A percentile compares a stretch with the other conserved stretches of the same genome.
Conservation (phyloP, 495 filamentous ascomycete genomes). For the Aspergillus panamensis region DNA sequence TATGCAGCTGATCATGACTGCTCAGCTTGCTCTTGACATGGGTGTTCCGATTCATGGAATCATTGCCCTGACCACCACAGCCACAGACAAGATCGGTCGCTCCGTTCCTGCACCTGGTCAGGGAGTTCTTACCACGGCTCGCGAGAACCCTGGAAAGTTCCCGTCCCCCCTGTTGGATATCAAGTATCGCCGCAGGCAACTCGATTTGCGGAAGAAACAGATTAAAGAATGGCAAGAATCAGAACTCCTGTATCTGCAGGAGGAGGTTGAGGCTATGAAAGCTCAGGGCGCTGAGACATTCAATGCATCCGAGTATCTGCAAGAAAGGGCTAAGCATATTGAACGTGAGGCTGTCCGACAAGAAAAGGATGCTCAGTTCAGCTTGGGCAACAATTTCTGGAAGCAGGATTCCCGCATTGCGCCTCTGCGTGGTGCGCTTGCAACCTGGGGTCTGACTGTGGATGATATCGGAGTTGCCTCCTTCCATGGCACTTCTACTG, state of each 20-base stretch:
- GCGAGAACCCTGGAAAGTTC: slow-evolving; percentile 86
- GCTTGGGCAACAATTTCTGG: slow-evolving; percentile 97
- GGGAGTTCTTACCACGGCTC: slow-evolving; percentile 95
- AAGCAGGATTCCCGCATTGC: slow-evolving; percentile 90
- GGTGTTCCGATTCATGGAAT: slow-evolving; percentile 97
- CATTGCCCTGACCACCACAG: slow-evolving; percentile 91
- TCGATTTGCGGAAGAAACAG: slow-evolving; percentile 85
- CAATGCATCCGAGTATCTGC: slow-evolving; percentile 77
- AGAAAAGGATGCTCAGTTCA: slow-evolving; percentile 85
- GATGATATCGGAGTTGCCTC: slow-evolving; percentile 93
- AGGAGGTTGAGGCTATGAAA: slow-evolving; percentile 89
- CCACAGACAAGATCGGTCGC: slow-evolving; percentile 97
- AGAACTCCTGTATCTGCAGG: slow-evolving; percentile 87
- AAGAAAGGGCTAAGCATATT: slow-evolving; percentile 80
- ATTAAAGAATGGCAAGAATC: slow-evolving; percentile 95
- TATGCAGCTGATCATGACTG: slow-evolving; percentile 98
- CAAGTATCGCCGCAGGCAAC: slow-evolving; percentile 91
- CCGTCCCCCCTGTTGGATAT: slow-evolving; percentile 93
- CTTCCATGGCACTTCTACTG: slow-evolving; percentile 98
- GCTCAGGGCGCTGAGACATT: slow-evolving; percentile 63
- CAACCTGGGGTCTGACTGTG: slow-evolving; percentile 96
- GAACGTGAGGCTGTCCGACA: slow-evolving; percentile 85
- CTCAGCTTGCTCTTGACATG: slow-evolving; percentile 94
- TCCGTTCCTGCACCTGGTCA: slow-evolving; percentile 95
- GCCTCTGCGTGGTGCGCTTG: slow-evolving; percentile 88